Percentiles rank a stretch among this genome's conserved stretches.
These are phyloP conservation scores for Protomyces gravidus DNA, from an alignment of 1,139 yeast species.

Conservation along the genomic window DNA sequence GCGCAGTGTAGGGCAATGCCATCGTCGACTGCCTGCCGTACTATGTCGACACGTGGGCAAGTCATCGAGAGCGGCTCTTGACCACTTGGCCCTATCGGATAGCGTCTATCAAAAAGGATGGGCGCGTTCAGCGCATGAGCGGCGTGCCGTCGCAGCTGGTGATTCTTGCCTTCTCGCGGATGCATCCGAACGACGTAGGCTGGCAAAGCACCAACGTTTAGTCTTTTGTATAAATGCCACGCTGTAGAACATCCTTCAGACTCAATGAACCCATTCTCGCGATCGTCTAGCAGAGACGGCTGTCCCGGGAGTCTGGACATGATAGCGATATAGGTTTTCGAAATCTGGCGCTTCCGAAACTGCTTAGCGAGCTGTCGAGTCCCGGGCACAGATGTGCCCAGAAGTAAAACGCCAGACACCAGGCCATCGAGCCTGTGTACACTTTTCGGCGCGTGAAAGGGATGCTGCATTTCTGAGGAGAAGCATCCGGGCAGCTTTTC, in stretches of 20 bases:
- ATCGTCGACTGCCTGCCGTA: conserved; percentile 1
- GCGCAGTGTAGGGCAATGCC: conserved; percentile 27
- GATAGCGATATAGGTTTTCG: conserved; percentile 17
- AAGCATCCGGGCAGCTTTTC: conserved; percentile 4
- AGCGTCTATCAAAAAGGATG: conserved; percentile 13
- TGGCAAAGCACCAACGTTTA: not conserved
- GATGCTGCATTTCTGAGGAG: not conserved
- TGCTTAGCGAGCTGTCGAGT: conserved; percentile 15
- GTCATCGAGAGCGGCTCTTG: not conserved
- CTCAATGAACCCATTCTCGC: not conserved
- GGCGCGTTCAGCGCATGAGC: conserved; percentile 12
- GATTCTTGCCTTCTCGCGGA: conserved; percentile 21
- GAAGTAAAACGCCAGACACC: conserved; percentile 8
- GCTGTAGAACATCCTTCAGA: conserved; percentile 11
- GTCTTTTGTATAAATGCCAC: not conserved
- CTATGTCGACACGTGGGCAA: not conserved
- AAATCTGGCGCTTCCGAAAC: not conserved
- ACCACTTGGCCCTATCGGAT: not conserved
- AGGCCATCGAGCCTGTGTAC: conserved; percentile 16
- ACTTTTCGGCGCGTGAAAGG: conserved; percentile 22
- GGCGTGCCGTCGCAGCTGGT: conserved; percentile 19
- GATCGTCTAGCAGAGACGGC: conserved; percentile 3
- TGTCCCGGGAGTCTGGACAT: not conserved
- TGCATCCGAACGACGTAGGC: conserved; percentile 8
- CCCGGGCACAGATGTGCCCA: conserved; percentile 15